Evolutionary conservation across 2,329 filamentous ascomycete species (phyloP), one percentile per base, ranked within the genome.

Genomic region (Zasmidium cellare): DNA sequence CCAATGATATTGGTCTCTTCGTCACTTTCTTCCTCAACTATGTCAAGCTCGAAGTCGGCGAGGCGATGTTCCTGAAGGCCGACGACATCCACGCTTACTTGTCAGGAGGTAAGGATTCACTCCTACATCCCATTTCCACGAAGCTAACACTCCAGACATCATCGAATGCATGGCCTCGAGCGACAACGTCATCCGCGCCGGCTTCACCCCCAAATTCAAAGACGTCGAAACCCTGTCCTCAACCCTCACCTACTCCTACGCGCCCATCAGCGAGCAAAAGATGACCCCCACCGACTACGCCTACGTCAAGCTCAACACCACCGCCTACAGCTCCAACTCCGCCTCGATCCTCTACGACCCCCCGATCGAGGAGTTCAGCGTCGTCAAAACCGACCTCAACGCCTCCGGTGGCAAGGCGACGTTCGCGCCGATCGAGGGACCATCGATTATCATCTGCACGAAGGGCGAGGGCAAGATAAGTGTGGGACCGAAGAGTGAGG

Each of bases 101-200:
- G 46, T 91, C 88, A 2, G 91, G 91, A 59, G 75, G 75, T 75
- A 58, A 50, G 65, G 3, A 6, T 46, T n/a, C 24, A 28, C 28
- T 24, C 28, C 14, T 38, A 35, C 1, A 48, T 28, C 14, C 16
- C 20, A 28, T 6, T 28, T 38, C 18, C 51, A 58, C 14, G 24
- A 9, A 18, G 24, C 24, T 16, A 51, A 35, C 60, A 51, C 24
- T 24, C 28, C 59, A 77, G 93, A 99, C 71, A 96, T 99, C 67
- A 92, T 99, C 73, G 94, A 99, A 77, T 99, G 94, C 80, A 99
- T 99, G 94, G 94, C 94, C 0, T 89, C 91, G 9, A 96, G 91
- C n/a, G 94, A 99, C 82, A 99, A 99, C 66, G 94, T 99, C 35
- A 92, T 99, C 52, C 91, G 94, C 56, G 94, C 94, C 0, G 94